Evolutionary conservation across 192 early-diverging fungal species (phyloP).

Genomic region (Entomortierella chlamydospora): DNA sequence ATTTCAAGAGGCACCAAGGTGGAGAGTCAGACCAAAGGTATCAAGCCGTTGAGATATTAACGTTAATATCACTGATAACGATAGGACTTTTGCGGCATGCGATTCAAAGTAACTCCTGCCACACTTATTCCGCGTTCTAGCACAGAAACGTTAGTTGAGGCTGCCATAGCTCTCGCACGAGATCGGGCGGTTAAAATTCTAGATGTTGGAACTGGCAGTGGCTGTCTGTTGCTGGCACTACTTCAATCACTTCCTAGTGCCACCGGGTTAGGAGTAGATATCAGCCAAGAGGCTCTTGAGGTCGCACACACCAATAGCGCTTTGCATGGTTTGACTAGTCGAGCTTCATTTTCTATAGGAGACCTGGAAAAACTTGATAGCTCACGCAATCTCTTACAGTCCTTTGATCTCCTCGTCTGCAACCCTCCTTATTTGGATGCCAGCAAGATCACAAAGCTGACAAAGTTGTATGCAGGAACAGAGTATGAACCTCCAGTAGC

Average conservation of each 20-base stretch:
- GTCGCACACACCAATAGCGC: constrained; percentile 65
- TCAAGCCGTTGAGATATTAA: no score
- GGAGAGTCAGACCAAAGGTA: no score
- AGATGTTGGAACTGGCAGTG: constrained; percentile 83
- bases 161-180: constrained; percentile 44
- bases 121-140: constrained; percentile 79
- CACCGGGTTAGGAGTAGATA: constrained; percentile 74
- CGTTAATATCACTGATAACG: background rate
- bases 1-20: no score
- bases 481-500: constrained; percentile 73
- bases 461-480: constrained; percentile 48
- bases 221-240: constrained; percentile 76
- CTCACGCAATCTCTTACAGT: constrained; percentile 44
- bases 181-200: constrained; percentile 47
- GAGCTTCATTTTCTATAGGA: constrained; percentile 49
- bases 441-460: constrained; percentile 33
- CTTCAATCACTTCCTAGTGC: constrained; percentile 25
- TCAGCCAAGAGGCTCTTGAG: constrained; percentile 63
- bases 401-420: constrained; percentile 71
- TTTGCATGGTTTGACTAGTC: constrained; percentile 45
- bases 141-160: constrained; percentile 73
- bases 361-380: constrained; percentile 60
- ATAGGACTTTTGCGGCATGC: constrained; percentile 67
- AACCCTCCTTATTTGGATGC: constrained; percentile 79
- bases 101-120: constrained; percentile 68